Percentiles rank a stretch among this genome's conserved stretches.
Conservation (phyloP, 75 land plant species). For the Ceratopteris richardii region DNA sequence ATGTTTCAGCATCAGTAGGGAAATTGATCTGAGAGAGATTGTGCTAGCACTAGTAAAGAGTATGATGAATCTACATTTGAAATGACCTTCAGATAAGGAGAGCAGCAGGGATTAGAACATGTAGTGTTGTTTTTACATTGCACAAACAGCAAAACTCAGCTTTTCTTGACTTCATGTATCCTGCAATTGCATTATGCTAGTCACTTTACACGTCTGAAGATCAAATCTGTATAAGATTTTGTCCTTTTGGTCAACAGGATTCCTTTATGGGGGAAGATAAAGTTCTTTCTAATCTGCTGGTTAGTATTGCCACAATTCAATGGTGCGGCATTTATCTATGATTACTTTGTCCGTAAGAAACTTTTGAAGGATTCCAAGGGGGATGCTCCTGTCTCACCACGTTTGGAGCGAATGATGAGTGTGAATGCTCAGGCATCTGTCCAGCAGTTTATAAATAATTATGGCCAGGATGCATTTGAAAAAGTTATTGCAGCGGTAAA, state of each 20-base stretch:
- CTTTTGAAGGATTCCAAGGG: conserved; percentile 41
- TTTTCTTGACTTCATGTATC: too few relatives aligned
- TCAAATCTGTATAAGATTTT: too few relatives aligned
- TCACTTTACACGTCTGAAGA: too few relatives aligned
- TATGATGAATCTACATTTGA: too few relatives aligned
- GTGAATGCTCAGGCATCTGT: conserved; percentile 51
- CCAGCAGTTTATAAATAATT: conserved; percentile 40
- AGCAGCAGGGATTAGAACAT: too few relatives aligned
- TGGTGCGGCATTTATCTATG: conserved; percentile 64
- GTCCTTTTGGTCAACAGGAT: conserved; percentile 35
- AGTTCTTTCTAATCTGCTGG: conserved; percentile 45
- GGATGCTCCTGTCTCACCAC: conserved; percentile 28
- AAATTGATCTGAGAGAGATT: too few relatives aligned
- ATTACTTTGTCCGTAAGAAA: conserved; percentile 43
- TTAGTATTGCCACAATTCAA: conserved; percentile 64
- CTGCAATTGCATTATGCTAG: too few relatives aligned
- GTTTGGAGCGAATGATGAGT: conserved; percentile 56
- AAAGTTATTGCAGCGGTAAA: conserved; percentile 55
- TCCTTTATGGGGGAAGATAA: conserved; percentile 51
- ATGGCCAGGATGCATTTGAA: conserved; percentile 63
- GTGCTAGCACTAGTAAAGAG: too few relatives aligned
- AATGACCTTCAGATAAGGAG: too few relatives aligned
- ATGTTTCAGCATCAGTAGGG: too few relatives aligned
- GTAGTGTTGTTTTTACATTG: too few relatives aligned
- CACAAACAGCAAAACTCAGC: too few relatives aligned